Conservation (phyloP, 305 asterid genomes). For the Rubia tinctorum region DNA sequence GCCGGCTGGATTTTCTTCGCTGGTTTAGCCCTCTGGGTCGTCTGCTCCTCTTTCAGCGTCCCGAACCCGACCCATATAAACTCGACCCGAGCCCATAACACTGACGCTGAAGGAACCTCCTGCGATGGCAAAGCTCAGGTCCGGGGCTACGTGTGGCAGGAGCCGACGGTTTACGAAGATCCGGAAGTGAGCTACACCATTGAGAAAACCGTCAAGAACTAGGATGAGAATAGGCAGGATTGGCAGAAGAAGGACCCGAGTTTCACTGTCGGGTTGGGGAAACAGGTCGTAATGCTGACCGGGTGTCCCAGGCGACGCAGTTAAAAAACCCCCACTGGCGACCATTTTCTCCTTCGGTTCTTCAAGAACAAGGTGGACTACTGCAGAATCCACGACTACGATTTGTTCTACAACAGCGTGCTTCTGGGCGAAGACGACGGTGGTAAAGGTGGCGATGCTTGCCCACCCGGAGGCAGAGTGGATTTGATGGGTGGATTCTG, state of each 20-base stretch:
- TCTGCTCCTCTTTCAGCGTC: constrained; percentile 48
- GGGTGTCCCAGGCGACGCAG: constrained; percentile 84
- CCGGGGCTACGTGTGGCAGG: constrained; percentile 47
- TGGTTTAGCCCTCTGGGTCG: constrained; percentile 51
- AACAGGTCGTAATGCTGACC: constrained; percentile 65
- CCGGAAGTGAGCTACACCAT: constrained; percentile 57
- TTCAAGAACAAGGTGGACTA: constrained; percentile 96
- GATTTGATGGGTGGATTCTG: constrained; percentile 99
- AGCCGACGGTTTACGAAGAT: constrained; percentile 68
- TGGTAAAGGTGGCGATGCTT: constrained; percentile 80
- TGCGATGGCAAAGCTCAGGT: constrained; percentile 21
- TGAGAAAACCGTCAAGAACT: constrained; percentile 51
- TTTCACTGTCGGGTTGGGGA: constrained; percentile 42
- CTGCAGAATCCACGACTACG: constrained; percentile 81
- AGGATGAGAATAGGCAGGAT: constrained; percentile 67
- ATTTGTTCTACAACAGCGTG: constrained; percentile 79
- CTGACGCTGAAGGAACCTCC: neutral
- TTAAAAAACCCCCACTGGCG: constrained; percentile 87
- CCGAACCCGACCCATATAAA: constrained; percentile 27
- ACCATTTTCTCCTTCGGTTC: constrained; percentile 59
- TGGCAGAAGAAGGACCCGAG: constrained; percentile 82
- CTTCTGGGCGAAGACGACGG: constrained; percentile 87
- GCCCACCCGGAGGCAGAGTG: constrained; percentile 98
- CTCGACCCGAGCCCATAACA: constrained; percentile 20
- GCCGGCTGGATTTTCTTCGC: constrained; percentile 42